Evolutionary conservation across 2,329 filamentous ascomycete genomes (phyloP).

Genomic region (Zopfia rhizophila): DNA sequence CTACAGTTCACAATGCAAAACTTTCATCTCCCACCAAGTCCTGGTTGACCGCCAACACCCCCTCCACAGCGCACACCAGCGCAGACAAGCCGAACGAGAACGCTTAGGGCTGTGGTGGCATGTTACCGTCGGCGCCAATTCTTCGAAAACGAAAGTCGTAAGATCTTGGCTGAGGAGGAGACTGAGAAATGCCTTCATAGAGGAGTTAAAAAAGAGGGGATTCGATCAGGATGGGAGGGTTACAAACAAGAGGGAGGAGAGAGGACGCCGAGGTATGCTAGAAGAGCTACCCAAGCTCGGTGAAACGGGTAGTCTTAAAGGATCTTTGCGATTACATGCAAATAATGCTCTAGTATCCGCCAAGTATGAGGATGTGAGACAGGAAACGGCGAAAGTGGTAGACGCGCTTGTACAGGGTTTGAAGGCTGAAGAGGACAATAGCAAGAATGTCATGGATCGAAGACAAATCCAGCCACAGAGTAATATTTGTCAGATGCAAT

Average conservation of each 20-base stretch:
- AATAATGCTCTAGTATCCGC: conserved; percentile 34
- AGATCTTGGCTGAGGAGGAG: conserved; percentile 43
- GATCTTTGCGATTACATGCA: conserved; percentile 39
- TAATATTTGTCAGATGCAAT: no score
- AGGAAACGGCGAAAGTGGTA: conserved; percentile 30
- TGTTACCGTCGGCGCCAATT: conserved; percentile 30
- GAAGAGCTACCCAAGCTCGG: conserved; percentile 8
- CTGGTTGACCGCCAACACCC: conserved; percentile 37
- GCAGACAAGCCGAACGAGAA: conserved; percentile 28
- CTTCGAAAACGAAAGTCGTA: conserved; percentile 45
- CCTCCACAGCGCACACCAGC: conserved; percentile 31
- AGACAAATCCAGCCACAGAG: no score
- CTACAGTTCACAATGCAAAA: conserved; percentile 36
- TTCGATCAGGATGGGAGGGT: conserved; percentile 41
- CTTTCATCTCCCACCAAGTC: conserved; percentile 35
- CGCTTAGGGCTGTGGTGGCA: conserved; percentile 47
- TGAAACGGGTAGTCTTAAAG: conserved; percentile 28
- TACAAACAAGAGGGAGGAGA: conserved; percentile 12
- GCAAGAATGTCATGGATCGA: no score
- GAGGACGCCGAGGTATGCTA: conserved; percentile 11
- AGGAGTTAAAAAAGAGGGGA: conserved; percentile 38
- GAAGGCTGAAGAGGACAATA: neutral
- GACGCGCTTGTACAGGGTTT: conserved; percentile 25
- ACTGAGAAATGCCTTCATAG: conserved; percentile 41
- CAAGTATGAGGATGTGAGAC: conserved; percentile 37